These are phyloP conservation scores for Tylopilus rubrobrunneus DNA, from an alignment of 768 basidiomycete species.

Conservation along the genomic window DNA sequence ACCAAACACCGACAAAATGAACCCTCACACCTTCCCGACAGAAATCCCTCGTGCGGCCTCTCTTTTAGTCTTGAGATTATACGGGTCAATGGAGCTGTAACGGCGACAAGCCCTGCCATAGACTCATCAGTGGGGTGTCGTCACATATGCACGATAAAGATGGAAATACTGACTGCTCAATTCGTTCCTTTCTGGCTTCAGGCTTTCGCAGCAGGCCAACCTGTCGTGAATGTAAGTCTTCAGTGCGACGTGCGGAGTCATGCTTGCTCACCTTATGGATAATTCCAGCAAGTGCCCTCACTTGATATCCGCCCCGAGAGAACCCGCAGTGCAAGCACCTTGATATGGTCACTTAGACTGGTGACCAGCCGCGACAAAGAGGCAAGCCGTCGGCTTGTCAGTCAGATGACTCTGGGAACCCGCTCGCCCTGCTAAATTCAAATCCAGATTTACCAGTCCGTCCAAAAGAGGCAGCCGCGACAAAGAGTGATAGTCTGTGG, in stretches of 20 bases:
- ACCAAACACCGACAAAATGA: conserved; percentile 37
- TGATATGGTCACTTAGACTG: too few relatives aligned
- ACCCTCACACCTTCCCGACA: conserved; percentile 21
- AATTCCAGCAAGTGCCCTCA: conserved; percentile 35
- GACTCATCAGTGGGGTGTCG: background rate
- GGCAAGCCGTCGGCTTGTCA: too few relatives aligned
- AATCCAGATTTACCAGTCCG: too few relatives aligned
- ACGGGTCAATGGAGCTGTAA: conserved; percentile 25
- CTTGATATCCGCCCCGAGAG: conserved; percentile 42
- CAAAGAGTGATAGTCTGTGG: too few relatives aligned
- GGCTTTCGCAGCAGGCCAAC: background rate
- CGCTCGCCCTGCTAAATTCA: too few relatives aligned
- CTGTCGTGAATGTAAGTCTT: background rate
- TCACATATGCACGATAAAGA: background rate
- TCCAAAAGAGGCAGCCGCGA: too few relatives aligned
- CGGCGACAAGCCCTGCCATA: background rate
- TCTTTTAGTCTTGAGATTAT: conserved; percentile 3
- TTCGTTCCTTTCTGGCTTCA: background rate
- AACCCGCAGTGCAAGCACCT: conserved; percentile 32
- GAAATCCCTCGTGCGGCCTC: conserved; percentile 15
- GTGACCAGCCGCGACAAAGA: too few relatives aligned
- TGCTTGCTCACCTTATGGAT: conserved; percentile 27
- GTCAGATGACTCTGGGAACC: too few relatives aligned
- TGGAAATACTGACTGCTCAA: background rate
- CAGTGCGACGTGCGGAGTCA: too few relatives aligned